These are phyloP conservation scores for Pyrus betulifolia DNA, from an alignment of 306 rosid species.

Conservation along the genomic window DNA sequence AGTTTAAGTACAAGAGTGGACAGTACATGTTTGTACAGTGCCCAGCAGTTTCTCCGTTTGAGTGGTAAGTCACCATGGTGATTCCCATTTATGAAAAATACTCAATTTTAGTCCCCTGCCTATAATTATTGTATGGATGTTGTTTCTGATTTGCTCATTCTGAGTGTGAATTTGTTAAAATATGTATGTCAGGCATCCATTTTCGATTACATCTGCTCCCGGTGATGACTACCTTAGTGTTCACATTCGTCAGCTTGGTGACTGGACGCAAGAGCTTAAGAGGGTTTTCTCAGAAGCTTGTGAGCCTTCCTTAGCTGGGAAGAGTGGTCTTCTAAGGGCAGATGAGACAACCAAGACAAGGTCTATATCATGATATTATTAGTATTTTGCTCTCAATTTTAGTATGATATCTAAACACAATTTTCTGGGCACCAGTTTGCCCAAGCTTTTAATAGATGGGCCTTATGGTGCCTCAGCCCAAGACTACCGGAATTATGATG, in stretches of 20 bases:
- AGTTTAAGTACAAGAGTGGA: slow-evolving; percentile 87
- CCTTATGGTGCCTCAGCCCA: slow-evolving; percentile 99
- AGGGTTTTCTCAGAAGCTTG: slow-evolving; percentile 88
- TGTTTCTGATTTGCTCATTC: background rate
- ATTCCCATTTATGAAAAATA: background rate
- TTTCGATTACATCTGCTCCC: slow-evolving; percentile 99
- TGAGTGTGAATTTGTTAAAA: slow-evolving; percentile 4
- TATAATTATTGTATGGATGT: background rate
- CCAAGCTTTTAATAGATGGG: slow-evolving; percentile 91
- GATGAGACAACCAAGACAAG: slow-evolving; percentile 93
- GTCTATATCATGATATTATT: slow-evolving; percentile 20
- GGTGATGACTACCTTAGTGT: slow-evolving; percentile 96
- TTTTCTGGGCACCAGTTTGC: slow-evolving; percentile 51
- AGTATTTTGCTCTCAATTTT: background rate
- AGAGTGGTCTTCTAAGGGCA: slow-evolving; percentile 95
- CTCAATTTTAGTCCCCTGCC: background rate
- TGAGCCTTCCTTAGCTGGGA: slow-evolving; percentile 88
- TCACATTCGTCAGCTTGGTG: slow-evolving; percentile 98
- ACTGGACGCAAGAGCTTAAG: slow-evolving; percentile 97
- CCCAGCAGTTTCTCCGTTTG: slow-evolving; percentile 95
- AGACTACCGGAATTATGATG: slow-evolving; percentile 85
- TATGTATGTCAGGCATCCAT: slow-evolving; percentile 79
- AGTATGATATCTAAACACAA: background rate
- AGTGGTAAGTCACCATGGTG: slow-evolving; percentile 53
- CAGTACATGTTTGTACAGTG: slow-evolving; percentile 99